A percentile compares a stretch with the other conserved stretches of the same genome.
Conservation (phyloP, 495 filamentous ascomycete species). For the Mytilinidion resinicola region DNA sequence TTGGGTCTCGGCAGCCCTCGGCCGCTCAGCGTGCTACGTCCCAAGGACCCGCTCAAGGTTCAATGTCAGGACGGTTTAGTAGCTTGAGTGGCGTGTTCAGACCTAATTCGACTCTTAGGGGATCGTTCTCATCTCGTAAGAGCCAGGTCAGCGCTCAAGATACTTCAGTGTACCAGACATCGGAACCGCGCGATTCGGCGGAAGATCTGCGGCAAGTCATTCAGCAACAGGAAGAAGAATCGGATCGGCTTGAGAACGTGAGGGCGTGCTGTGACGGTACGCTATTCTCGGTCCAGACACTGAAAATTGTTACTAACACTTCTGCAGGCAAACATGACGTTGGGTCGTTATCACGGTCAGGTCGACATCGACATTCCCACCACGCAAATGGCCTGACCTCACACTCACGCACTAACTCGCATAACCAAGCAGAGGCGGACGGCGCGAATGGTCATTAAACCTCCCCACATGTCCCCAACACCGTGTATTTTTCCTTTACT, state of each 20-base stretch:
- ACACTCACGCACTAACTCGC: constrained; percentile 13
- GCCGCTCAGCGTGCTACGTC: constrained; percentile 6
- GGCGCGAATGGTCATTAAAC: constrained; percentile 10
- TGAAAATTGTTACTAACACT: constrained; percentile 1
- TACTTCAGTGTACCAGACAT: constrained; percentile 60
- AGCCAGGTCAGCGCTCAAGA: constrained; percentile 23
- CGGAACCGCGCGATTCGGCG: constrained; percentile 65
- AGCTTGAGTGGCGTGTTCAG: constrained; percentile 28
- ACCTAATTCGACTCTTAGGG: constrained; percentile 13
- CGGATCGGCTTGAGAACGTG: constrained; percentile 83
- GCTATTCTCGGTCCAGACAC: constrained; percentile 23
- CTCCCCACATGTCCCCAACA: not conserved
- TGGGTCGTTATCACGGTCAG: constrained; percentile 40
- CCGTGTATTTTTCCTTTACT: constrained; percentile 11
- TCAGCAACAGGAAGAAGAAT: constrained; percentile 64
- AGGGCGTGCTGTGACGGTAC: constrained; percentile 95
- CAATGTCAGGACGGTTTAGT: constrained; percentile 32
- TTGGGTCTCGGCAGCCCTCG: not conserved
- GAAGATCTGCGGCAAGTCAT: constrained; percentile 68
- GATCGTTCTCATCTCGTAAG: constrained; percentile 29
- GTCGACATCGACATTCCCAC: constrained; percentile 14
- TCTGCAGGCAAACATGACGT: constrained; percentile 69
- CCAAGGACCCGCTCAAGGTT: constrained; percentile 11
- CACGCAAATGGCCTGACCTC: constrained; percentile 12
- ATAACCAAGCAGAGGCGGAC: constrained; percentile 10